Percentiles rank a stretch among this genome's conserved stretches.
These are phyloP conservation scores for Drechslerella coelobrocha DNA, from an alignment of 2,329 filamentous ascomycete genomes.

Conservation along the genomic window DNA sequence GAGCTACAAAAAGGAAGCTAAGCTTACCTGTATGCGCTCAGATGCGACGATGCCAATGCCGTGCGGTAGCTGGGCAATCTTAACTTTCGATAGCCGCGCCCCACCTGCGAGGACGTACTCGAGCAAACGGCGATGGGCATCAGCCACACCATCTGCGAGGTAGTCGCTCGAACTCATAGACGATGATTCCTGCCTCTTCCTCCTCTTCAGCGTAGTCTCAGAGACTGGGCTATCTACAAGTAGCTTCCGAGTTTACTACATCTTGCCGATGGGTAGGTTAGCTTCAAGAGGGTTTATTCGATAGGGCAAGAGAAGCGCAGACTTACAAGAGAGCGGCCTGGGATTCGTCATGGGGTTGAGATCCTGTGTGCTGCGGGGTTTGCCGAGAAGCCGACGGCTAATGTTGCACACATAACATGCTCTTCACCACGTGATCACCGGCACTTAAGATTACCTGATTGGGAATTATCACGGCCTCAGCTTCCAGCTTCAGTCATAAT, in stretches of 20 bases:
- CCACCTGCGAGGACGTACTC: conserved; percentile 35
- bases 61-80: conserved; percentile 31
- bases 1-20: not conserved
- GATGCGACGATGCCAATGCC: conserved; percentile 39
- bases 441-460: no score
- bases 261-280: no score
- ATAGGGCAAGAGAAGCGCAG: no score
- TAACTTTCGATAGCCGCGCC: conserved; percentile 36
- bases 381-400: no score
- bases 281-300: no score
- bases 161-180: conserved; percentile 1
- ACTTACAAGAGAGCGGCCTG: no score
- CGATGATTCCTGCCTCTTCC: conserved; percentile 11
- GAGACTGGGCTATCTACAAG: not conserved
- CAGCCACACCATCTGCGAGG: conserved; percentile 21
- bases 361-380: no score
- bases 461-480: no score
- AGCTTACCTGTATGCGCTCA: conserved; percentile 22
- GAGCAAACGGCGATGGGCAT: conserved; percentile 18
- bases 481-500: no score
- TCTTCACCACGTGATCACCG: no score
- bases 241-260: not conserved
- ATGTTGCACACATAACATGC: no score
- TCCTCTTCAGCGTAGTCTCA: conserved; percentile 32
- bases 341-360: no score